Evolutionary conservation across 2,329 filamentous ascomycete species (phyloP).

Genomic region (Trematosphaeria pertusa): DNA sequence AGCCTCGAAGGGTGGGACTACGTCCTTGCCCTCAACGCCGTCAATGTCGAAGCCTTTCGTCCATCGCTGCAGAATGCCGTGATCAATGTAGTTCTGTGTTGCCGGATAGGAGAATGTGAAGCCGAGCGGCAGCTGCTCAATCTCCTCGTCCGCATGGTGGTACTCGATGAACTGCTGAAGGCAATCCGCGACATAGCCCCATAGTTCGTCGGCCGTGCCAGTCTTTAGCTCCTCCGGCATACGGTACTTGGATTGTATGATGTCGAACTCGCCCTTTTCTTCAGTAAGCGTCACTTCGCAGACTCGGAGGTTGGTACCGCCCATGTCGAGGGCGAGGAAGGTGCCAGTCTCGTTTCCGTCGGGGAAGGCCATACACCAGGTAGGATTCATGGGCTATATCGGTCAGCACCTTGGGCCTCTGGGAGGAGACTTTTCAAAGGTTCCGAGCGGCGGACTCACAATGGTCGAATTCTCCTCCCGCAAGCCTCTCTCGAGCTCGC

Average conservation of each 20-base stretch:
- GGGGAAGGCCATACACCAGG: constrained; percentile 93
- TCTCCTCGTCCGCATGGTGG: constrained; percentile 73
- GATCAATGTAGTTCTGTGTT: constrained; percentile 91
- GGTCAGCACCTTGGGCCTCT: constrained; percentile 13
- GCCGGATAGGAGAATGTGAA: constrained; percentile 98
- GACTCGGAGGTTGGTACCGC: constrained; percentile 92
- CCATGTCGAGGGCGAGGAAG: constrained; percentile 92
- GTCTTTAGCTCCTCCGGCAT: constrained; percentile 95
- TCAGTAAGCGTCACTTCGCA: constrained; percentile 92
- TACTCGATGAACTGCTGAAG: constrained; percentile 89
- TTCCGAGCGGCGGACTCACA: constrained; percentile 67
- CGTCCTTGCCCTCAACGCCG: constrained; percentile 88
- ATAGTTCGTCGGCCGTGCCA: constrained; percentile 83
- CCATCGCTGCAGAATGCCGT: constrained; percentile 92
- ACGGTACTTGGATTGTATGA: constrained; percentile 94
- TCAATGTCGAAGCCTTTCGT: constrained; percentile 97
- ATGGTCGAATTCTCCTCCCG: constrained; percentile 90
- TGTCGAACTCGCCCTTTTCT: constrained; percentile 90
- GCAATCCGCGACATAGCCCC: constrained; percentile 95
- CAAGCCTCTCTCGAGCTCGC: constrained; percentile 86
- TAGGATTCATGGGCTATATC: constrained; percentile 90
- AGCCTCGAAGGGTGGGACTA: constrained; percentile 86
- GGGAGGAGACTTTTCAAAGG: no score
- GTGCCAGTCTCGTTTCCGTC: constrained; percentile 87
- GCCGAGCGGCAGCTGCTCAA: constrained; percentile 77